Evolutionary conservation across 164 flowering plant species (phyloP), one percentile per base, ranked within the genome.

Genomic region (Euptelea pleiosperma): DNA sequence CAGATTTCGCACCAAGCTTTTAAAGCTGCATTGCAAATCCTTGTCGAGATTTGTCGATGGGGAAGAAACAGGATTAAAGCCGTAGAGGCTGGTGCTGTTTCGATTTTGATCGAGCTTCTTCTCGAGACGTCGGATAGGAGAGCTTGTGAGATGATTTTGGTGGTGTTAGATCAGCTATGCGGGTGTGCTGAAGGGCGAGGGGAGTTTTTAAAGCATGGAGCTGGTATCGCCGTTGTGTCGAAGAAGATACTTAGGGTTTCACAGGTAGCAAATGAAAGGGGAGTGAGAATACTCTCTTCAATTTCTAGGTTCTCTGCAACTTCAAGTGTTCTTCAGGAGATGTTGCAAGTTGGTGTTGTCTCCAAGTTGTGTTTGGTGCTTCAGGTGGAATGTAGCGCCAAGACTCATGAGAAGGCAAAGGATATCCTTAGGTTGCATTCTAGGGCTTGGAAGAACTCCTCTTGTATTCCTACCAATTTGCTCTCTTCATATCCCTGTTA

Each of bases 171-270:
- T 45, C 75, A 65, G 63, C 60, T 91, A 0, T 86, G 96, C 55
- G 64, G 82, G 0, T 82, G 90, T 41, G 98, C 96, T 0, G 96
- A 86, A 36, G 98, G 98, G 43, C 54, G 98, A 21, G 83, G 83
- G 4, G 87, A 79, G 68, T 40, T 91, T 61, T 31, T 88, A 52
- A 61, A 57, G 5, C 94, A 88, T 45, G 79, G 75, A 2, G 94
- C 79, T 0, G 98, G 94, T 8, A 43, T 91, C 4, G 96, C 98
- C 0, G 50, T 80, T 0, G 87, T 91, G 47, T 82, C 98, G 3
- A 88, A 86, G 75, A 88, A 82, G 59, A 83, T 91, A 4, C 72
- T 88, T 7, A 80, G 96, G 77, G 86, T 91, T 57, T 91, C 98
- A 5, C 77, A 74, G 0, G 67, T 66, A 45, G 86, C 78, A 0